phyloP scores from a whole-genome alignment of 768 basidiomycete species.

The Xerocomellus amylosporus region DNA sequence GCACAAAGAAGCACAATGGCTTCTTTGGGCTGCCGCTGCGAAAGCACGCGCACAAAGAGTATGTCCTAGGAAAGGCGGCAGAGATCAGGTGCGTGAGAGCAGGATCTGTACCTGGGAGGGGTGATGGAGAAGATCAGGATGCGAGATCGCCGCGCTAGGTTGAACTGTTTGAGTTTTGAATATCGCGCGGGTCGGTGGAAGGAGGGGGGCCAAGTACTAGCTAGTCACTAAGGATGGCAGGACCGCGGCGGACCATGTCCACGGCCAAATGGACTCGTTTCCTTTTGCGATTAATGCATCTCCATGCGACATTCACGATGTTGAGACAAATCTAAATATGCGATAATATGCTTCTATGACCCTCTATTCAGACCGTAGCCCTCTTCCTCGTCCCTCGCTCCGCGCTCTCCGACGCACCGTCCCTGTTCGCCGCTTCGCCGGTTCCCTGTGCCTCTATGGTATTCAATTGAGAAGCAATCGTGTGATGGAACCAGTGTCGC shows the following conservation, averaged over 20 bases:
- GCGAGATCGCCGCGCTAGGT: constrained; percentile 30
- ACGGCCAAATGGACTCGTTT: constrained; percentile 13
- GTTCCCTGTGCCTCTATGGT: constrained; percentile 19
- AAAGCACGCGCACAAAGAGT: constrained; percentile 7
- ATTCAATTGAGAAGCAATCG: constrained; percentile 33
- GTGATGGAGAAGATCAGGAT: constrained; percentile 22
- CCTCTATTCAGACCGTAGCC: constrained; percentile 43
- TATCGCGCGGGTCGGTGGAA: neutral
- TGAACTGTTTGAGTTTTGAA: constrained; percentile 22
- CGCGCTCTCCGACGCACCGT: constrained; percentile 39
- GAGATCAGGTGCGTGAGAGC: constrained; percentile 12
- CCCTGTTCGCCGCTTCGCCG: constrained; percentile 27
- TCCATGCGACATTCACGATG: constrained; percentile 19
- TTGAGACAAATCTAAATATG: constrained; percentile 19
- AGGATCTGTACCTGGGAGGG: constrained; percentile 13
- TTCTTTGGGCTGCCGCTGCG: constrained; percentile 11
- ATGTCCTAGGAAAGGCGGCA: constrained; percentile 14
- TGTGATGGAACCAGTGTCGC: constrained; percentile 25
- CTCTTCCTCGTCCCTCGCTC: constrained; percentile 47
- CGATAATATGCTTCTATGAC: constrained; percentile 32
- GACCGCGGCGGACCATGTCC: constrained; percentile 22
- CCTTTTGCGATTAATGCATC: constrained; percentile 5
- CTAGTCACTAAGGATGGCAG: neutral
- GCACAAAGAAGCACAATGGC: constrained; percentile 28
- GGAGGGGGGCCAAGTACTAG: neutral